phyloP scores from a whole-genome alignment of 2,329 filamentous ascomycete genomes.

The Trichophyton mentagrophytes region DNA sequence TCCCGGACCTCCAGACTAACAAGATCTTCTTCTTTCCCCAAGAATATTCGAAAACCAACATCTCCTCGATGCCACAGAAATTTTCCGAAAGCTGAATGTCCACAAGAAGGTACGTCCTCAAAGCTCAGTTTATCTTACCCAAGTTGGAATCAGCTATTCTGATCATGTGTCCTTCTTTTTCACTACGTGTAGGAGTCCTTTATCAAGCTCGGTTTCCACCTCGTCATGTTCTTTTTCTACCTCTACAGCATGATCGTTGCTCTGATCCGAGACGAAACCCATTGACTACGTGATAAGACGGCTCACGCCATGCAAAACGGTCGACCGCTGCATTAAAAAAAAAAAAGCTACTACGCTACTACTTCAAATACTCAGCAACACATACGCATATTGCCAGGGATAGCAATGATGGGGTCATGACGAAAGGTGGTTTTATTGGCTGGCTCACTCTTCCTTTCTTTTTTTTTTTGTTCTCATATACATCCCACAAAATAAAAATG shows the following conservation, averaged over 20 bases:
- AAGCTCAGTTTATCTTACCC: slow-evolving; percentile 5
- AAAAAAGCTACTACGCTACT: neutral
- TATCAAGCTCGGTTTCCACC: slow-evolving; percentile 95
- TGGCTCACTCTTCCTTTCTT: neutral
- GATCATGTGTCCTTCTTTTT: neutral
- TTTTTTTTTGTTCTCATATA: neutral
- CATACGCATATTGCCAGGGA: neutral
- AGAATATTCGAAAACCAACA: slow-evolving; percentile 97
- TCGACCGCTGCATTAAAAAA: slow-evolving; percentile 10
- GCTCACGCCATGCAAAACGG: slow-evolving; percentile 30
- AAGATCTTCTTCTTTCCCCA: slow-evolving; percentile 7
- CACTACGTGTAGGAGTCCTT: slow-evolving; percentile 67
- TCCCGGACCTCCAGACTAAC: slow-evolving; percentile 13
- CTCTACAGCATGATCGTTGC: slow-evolving; percentile 98
- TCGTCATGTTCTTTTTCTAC: slow-evolving; percentile 99
- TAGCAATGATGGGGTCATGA: neutral
- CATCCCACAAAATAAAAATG: neutral
- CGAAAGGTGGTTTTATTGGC: neutral
- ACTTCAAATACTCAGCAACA: neutral
- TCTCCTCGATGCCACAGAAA: slow-evolving; percentile 92
- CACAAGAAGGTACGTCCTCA: slow-evolving; percentile 72
- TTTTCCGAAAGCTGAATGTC: slow-evolving; percentile 96
- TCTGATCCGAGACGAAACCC: slow-evolving; percentile 85
- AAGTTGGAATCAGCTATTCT: neutral
- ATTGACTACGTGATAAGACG: slow-evolving; percentile 45